These are phyloP conservation scores for Asterella californica DNA, from an alignment of 225 moss, liverwort and hornwort genomes.

Conservation along the genomic window DNA sequence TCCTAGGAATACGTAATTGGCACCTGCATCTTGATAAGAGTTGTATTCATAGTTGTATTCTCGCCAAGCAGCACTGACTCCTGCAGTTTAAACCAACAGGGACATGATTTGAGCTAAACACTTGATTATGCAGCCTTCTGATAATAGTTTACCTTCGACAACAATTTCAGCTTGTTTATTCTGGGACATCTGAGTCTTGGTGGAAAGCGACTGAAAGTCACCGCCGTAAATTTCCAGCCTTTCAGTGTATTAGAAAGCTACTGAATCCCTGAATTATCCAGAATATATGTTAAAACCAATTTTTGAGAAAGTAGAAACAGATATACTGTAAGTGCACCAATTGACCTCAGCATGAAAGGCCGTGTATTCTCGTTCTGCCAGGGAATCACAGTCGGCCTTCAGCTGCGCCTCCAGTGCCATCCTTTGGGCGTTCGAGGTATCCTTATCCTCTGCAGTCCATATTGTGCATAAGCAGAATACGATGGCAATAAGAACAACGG, in stretches of 20 bases:
- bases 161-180: background rate
- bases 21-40: slow-evolving; percentile 37
- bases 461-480: background rate
- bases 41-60: slow-evolving; percentile 27
- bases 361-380: slow-evolving; percentile 49
- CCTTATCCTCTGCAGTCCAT: slow-evolving; percentile 45
- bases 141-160: background rate
- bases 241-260: background rate
- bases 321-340: background rate
- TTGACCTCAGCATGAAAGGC: slow-evolving; percentile 42
- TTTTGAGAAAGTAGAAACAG: too few species aligned
- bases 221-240: background rate
- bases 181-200: background rate
- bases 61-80: slow-evolving; percentile 19
- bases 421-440: slow-evolving; percentile 43
- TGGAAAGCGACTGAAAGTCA: background rate
- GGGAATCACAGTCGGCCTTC: slow-evolving; percentile 35
- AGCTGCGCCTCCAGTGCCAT: slow-evolving; percentile 53
- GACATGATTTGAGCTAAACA: background rate
- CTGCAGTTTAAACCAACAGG: background rate
- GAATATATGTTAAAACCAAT: background rate
- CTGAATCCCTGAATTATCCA: background rate
- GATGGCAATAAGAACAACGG: background rate
- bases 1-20: background rate
- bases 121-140: background rate